Conservation (phyloP, 495 filamentous ascomycete species). For the Aspergillus bridgeri region DNA sequence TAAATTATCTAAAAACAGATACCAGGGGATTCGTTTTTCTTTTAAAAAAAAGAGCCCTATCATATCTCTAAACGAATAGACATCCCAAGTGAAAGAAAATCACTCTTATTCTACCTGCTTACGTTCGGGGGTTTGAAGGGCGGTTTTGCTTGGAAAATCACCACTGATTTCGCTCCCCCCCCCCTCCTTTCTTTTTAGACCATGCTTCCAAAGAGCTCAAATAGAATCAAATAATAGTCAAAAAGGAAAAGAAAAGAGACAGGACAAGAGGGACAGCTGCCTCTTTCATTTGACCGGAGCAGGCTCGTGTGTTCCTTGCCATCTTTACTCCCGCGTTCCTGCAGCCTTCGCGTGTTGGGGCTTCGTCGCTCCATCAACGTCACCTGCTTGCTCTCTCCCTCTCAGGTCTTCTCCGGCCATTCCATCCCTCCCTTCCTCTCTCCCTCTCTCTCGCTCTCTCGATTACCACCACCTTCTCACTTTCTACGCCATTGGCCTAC, state of each 20-base stretch:
- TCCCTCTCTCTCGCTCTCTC: conserved; percentile 9
- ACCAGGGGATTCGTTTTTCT: too few relatives aligned
- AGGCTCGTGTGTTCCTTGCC: conserved; percentile 22
- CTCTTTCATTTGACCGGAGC: conserved; percentile 11
- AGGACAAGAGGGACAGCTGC: not conserved
- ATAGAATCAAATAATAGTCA: conserved; percentile 1
- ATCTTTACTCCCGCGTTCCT: conserved; percentile 33
- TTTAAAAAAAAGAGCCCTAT: too few relatives aligned
- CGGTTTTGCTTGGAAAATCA: too few relatives aligned
- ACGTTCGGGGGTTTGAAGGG: too few relatives aligned
- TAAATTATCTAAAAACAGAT: too few relatives aligned
- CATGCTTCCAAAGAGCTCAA: too few relatives aligned
- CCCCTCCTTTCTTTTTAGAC: too few relatives aligned
- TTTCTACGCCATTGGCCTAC: too few relatives aligned
- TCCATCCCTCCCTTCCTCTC: conserved; percentile 10
- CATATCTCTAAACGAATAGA: too few relatives aligned
- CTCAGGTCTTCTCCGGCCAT: conserved; percentile 16
- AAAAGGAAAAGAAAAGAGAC: not conserved
- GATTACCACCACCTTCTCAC: conserved; percentile 15
- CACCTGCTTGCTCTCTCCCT: conserved; percentile 24
- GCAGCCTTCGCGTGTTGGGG: conserved; percentile 32
- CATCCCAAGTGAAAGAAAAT: too few relatives aligned
- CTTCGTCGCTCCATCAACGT: conserved; percentile 36
- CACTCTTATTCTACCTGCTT: too few relatives aligned
- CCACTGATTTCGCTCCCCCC: too few relatives aligned